Base-by-base conservation (phyloP, 345 rosid species). In the Linum trigynum region DNA sequence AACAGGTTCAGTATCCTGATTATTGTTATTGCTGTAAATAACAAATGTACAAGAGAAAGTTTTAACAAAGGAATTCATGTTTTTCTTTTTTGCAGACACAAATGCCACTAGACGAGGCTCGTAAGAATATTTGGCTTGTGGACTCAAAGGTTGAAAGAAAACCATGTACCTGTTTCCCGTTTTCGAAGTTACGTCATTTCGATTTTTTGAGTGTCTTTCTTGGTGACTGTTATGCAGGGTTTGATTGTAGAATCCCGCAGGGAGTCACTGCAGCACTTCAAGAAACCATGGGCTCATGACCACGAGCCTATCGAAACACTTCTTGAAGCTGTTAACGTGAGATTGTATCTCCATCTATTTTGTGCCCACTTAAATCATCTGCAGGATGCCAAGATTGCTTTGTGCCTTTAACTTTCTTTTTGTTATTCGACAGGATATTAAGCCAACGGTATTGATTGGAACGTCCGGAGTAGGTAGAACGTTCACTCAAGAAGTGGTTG, bases 241-340 rank as follows among this genome's bases (percentile, higher is more conserved):
- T 79, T 92, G 81, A 87, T 90, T 69, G 96, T 90, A 67, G 80
- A 81, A 69, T 92, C 90, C 35, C 96, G 98, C 36, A 72, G 59
- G 42, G 97, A 90, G 65, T 81, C 97, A 38, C 82, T 92, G 65
- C 98, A 90, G 65, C 98, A 86, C 73, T 92, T 92, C 82, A 92
- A 92, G 82, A 89, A 81, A 79, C 97, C 97, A 2, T 92, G 97
- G 98, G 96, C 98, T 57, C 97, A 92, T 71, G 88, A 90, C 15
- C 94, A 90, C 64, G 82, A 87, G 65, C 96, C 94, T 9, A 57
- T 90, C 17, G 81, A 75, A 41, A 66, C 83, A 56, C 97, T 90
- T 59, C 73, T 86, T 37, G 83, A 85, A 66, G 96, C 91, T 4
- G 83, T 92, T 63, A 92, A 87, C 63, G 97, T 92, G 55, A 3